phyloP scores from a whole-genome alignment of 345 rosid genomes.

The Turnera subulata region DNA sequence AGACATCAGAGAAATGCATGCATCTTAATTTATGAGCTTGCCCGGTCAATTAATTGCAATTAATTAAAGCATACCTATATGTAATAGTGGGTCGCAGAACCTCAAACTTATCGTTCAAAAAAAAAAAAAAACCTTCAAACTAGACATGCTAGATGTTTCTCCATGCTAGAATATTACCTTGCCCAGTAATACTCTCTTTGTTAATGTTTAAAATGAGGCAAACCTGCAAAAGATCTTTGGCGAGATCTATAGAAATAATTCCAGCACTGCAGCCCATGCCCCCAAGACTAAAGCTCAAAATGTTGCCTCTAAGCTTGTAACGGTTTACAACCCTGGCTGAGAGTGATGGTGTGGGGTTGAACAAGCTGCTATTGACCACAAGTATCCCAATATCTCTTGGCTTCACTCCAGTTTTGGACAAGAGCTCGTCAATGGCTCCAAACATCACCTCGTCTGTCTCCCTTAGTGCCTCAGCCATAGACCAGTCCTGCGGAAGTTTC shows the following conservation, averaged over 20 bases:
- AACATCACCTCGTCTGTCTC: conserved; percentile 17
- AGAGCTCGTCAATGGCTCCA: conserved; percentile 20
- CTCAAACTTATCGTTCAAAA: too few relatives aligned
- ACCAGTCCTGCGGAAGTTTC: not conserved
- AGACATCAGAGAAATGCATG: too few relatives aligned
- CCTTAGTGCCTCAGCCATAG: conserved; percentile 3
- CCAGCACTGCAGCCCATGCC: conserved; percentile 33
- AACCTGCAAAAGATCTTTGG: conserved; percentile 13
- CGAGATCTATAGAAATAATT: conserved; percentile 12
- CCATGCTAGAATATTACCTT: too few relatives aligned
- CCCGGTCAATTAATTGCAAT: too few relatives aligned
- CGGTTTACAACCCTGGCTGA: conserved; percentile 16
- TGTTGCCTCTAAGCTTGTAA: conserved; percentile 20
- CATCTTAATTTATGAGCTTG: too few relatives aligned
- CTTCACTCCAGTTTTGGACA: conserved; percentile 10
- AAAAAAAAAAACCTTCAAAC: too few relatives aligned
- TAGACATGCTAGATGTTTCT: too few relatives aligned
- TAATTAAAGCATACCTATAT: too few relatives aligned
- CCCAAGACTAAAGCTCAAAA: conserved; percentile 22
- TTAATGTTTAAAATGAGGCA: too few relatives aligned
- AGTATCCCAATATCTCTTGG: conserved; percentile 16
- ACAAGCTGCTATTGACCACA: conserved; percentile 22
- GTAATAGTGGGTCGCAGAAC: too few relatives aligned
- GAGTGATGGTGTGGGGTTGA: conserved; percentile 24
- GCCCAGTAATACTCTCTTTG: not conserved